A percentile compares a stretch with the other conserved stretches of the same genome.
phyloP scores from a whole-genome alignment of 2,329 filamentous ascomycete species.

The Aureobasidium sp. region DNA sequence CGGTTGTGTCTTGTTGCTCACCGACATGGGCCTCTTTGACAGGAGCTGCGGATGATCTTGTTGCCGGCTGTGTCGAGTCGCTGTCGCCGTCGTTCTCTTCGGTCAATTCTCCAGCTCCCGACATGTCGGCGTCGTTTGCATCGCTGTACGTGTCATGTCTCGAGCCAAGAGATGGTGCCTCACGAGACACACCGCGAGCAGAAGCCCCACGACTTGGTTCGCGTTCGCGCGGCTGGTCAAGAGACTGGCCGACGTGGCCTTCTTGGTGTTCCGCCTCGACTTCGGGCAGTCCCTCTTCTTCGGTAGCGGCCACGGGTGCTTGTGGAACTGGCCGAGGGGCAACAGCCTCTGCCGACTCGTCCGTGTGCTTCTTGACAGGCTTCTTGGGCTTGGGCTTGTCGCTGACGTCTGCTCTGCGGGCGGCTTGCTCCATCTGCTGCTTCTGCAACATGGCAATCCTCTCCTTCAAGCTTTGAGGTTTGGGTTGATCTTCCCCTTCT shows the following conservation, averaged over 20 bases:
- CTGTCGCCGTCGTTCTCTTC: constrained; percentile 61
- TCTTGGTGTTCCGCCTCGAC: background rate
- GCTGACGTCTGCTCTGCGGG: constrained; percentile 68
- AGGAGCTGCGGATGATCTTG: constrained; percentile 31
- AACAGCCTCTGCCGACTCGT: constrained; percentile 23
- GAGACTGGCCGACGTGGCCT: background rate
- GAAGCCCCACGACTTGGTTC: constrained; percentile 2
- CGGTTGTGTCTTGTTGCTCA: constrained; percentile 43
- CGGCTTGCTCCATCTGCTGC: constrained; percentile 84
- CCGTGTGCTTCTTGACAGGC: constrained; percentile 53
- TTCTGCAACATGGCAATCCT: constrained; percentile 89
- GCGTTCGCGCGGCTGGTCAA: constrained; percentile 8
- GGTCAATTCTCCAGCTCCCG: constrained; percentile 53
- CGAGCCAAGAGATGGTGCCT: background rate
- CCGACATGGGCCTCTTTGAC: constrained; percentile 40
- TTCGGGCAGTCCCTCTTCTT: background rate
- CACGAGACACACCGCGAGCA: background rate
- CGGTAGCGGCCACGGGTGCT: background rate
- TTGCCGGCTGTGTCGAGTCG: constrained; percentile 47
- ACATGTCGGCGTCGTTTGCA: constrained; percentile 60
- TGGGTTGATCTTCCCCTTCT: constrained; percentile 69
- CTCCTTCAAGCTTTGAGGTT: constrained; percentile 89
- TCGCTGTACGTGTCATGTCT: constrained; percentile 50
- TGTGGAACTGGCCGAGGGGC: constrained; percentile 32
- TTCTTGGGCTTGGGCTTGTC: constrained; percentile 83